phyloP scores from a whole-genome alignment of 2,329 filamentous ascomycete genomes.

The Truncatella angustata region DNA sequence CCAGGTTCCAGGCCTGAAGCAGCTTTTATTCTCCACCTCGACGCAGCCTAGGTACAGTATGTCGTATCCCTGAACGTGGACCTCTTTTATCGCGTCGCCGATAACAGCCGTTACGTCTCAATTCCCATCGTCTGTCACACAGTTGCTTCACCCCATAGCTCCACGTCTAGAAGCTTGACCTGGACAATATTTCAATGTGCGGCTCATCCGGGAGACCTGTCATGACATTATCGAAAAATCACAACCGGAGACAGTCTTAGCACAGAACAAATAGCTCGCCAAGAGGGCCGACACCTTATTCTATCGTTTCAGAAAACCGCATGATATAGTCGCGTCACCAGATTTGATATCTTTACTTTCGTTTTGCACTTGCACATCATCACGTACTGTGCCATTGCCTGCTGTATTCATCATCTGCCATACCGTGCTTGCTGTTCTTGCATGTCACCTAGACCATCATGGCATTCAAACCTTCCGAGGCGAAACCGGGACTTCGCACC shows the following conservation, averaged over 20 bases:
- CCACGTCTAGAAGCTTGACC: too few relatives aligned
- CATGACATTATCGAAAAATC: too few relatives aligned
- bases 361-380: background rate
- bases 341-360: background rate
- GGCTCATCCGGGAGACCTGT: too few relatives aligned
- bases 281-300: background rate
- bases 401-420: too few relatives aligned
- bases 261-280: background rate
- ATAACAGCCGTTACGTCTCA: slow-evolving; percentile 3
- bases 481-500: slow-evolving; percentile 23
- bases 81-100: background rate
- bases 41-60: too few relatives aligned
- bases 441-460: background rate
- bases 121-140: slow-evolving; percentile 4
- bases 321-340: background rate
- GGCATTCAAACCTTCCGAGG: slow-evolving; percentile 21
- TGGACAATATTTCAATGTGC: too few relatives aligned
- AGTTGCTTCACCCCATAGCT: background rate
- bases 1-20: slow-evolving; percentile 2
- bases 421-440: too few relatives aligned
- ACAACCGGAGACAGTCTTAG: too few relatives aligned
- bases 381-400: too few relatives aligned
- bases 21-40: background rate
- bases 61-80: too few relatives aligned
- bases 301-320: background rate